Percentiles rank a stretch among this genome's conserved stretches.
Conservation (phyloP, 345 rosid species). For the Noccaea caerulescens region DNA sequence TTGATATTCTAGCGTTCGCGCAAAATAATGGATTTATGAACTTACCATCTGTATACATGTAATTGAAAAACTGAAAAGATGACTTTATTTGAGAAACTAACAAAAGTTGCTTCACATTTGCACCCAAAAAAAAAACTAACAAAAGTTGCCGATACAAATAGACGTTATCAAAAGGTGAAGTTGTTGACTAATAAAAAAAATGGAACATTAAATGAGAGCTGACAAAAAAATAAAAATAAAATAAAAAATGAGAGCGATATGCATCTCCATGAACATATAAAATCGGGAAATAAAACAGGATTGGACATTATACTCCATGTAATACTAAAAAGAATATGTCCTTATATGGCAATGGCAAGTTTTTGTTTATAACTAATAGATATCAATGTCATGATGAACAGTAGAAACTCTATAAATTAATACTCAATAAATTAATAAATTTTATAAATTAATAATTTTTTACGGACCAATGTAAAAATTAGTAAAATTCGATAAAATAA, state of each 20-base stretch:
- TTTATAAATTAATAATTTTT: too few species aligned
- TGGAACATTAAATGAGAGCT: slow-evolving; percentile 20
- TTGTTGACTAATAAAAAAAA: slow-evolving; percentile 28
- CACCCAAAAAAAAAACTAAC: too few species aligned
- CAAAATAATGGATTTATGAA: background rate
- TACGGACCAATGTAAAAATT: too few species aligned
- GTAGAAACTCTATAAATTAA: too few species aligned
- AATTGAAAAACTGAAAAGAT: slow-evolving; percentile 3
- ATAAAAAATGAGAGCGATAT: slow-evolving; percentile 24
- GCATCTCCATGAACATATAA: slow-evolving; percentile 14
- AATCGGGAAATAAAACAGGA: slow-evolving; percentile 23
- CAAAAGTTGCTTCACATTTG: background rate
- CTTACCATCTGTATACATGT: background rate
- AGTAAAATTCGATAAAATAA: too few species aligned
- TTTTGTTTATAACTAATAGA: background rate
- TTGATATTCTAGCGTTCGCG: background rate
- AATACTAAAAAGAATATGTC: slow-evolving; percentile 18
- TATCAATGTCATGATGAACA: background rate
- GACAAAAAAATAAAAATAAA: too few species aligned
- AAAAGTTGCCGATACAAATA: slow-evolving; percentile 14
- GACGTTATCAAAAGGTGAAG: slow-evolving; percentile 20
- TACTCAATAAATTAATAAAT: too few species aligned
- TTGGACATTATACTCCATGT: slow-evolving; percentile 20
- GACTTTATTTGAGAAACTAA: slow-evolving; percentile 19
- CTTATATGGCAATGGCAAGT: slow-evolving; percentile 33